Base-by-base conservation (phyloP, 1,139 yeast genomes). In the Suhomyces panamericanus region DNA sequence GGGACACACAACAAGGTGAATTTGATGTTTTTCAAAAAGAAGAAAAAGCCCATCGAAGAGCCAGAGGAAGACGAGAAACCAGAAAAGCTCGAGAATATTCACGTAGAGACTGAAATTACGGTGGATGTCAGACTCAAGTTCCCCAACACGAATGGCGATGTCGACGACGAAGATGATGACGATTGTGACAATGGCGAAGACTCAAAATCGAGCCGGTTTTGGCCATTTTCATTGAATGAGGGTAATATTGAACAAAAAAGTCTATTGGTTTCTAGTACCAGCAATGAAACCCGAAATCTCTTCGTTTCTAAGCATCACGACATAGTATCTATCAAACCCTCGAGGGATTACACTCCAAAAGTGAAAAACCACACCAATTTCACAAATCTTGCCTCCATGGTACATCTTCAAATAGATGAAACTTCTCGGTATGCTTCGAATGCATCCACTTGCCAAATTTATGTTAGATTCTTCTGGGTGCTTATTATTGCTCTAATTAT, bases 81-180 rank as follows among this genome's bases (percentile, higher is more conserved):
- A 20, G 35, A 13, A 7, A 32, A 20, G 12, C 14, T 38, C 6
- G 29, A 37, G 20, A 29, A 37, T 33, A 51, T 60, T 29, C 63
- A 62, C 4, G 56, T 59, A 41, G 64, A 62, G 6, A 56, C 65
- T 7, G 55, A 55, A 16, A 53, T 58, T 39, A 60, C 58, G 40
- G 47, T 60, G 13, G 50, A 60, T 38, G 52, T 57, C 35, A 64
- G 56, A 9, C 42, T 43, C 15, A 37, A 35, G 33, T 16, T 40
- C 11, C 32, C 38, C 3, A 42, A 38, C 17, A 27, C 14, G n/a
- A 41, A 34, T 22, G 28, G 13, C n/a, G 35, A 33, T 8, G 38
- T 32, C 12, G 39, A 20, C 24, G 24, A 6, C 24, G 24, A 6
- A 20, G 24, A 20, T 26, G 29, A 26, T 12, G n/a, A 11, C 29